Conservation (phyloP, 164 flowering plant genomes). For the Hamamelis virginiana region DNA sequence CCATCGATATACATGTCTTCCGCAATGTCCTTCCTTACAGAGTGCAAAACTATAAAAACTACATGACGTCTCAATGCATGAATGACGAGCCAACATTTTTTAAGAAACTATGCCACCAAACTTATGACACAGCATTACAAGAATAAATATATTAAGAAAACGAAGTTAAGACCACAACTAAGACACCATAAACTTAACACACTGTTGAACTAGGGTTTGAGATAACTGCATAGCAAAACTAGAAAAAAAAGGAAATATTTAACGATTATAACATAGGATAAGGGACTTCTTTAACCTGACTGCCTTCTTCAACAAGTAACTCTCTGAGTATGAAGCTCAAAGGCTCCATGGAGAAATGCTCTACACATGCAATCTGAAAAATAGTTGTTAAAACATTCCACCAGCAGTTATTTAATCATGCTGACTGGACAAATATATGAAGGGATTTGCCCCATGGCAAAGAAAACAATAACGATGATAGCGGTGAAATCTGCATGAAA, state of each 20-base stretch:
- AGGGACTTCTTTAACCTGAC: constrained; percentile 31
- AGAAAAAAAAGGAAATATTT: background rate
- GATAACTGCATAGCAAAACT: background rate
- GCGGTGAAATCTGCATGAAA: background rate
- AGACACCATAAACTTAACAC: background rate
- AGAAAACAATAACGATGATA: background rate
- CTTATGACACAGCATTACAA: no score
- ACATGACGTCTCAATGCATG: no score
- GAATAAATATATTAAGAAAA: no score
- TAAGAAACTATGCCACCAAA: no score
- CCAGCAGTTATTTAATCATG: background rate
- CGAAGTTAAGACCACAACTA: background rate
- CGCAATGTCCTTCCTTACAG: no score
- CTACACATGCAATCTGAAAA: constrained; percentile 73
- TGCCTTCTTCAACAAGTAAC: constrained; percentile 38
- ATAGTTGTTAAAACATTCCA: constrained; percentile 4
- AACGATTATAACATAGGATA: background rate
- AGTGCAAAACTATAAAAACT: no score
- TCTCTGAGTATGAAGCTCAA: constrained; percentile 47
- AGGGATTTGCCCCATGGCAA: background rate
- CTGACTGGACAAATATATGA: background rate
- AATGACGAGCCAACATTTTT: no score
- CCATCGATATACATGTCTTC: background rate
- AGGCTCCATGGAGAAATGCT: constrained; percentile 69
- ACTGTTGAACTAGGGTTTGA: background rate